phyloP scores from a whole-genome alignment of 306 rosid genomes.

The barrel medic (Medicago truncatula) region MtrunA17r5.0-ANR NC_053047.1:676501-677000 shows the following conservation, averaged over 20 bases:
- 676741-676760: constrained; percentile 93
- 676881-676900: constrained; percentile 27
- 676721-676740: constrained; percentile 82
- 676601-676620: constrained; percentile 29
- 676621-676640: constrained; percentile 8
- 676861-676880: constrained; percentile 53
- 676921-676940: constrained; percentile 35
- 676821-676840: constrained; percentile 49
- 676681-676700: constrained; percentile 46
- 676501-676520: constrained; percentile 48
- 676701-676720: constrained; percentile 78
- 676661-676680: constrained; percentile 10
- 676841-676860: constrained; percentile 59
- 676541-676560: neutral
- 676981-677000: constrained; percentile 84
- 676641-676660: constrained; percentile 31
- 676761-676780: constrained; percentile 78
- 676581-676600: constrained; percentile 41
- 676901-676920: constrained; percentile 37
- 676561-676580: constrained; percentile 10
- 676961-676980: constrained; percentile 56
- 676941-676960: constrained; percentile 45
- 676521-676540: neutral
- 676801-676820: constrained; percentile 45
- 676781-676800: constrained; percentile 71